Conservation (phyloP, 2,329 filamentous ascomycete species). For the Colletotrichum trifolii region DNA sequence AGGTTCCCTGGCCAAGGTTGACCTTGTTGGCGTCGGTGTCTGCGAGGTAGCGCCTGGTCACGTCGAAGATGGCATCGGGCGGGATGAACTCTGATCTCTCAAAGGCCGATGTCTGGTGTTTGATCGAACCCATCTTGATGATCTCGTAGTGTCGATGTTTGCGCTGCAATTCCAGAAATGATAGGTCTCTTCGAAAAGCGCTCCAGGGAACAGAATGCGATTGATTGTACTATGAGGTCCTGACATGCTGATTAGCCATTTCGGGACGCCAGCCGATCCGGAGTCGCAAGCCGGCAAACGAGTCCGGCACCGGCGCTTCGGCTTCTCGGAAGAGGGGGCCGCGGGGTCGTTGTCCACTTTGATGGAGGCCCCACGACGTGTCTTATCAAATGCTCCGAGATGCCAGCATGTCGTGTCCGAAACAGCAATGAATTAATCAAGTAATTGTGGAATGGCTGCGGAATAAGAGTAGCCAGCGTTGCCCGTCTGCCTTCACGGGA, state of each 20-base stretch:
- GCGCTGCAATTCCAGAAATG: not conserved
- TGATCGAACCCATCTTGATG: conserved; percentile 21
- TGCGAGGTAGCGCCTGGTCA: conserved; percentile 46
- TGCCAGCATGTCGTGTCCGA: not conserved
- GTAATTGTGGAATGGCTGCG: not conserved
- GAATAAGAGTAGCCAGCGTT: conserved; percentile 19
- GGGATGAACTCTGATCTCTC: conserved; percentile 41
- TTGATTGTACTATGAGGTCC: too few species aligned
- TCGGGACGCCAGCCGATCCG: conserved; percentile 29
- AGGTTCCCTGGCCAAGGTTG: conserved; percentile 52
- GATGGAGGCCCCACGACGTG: not conserved
- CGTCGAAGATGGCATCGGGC: conserved; percentile 48
- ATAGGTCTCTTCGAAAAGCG: too few species aligned
- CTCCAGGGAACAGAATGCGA: too few species aligned
- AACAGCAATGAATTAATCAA: not conserved
- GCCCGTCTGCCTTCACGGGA: not conserved
- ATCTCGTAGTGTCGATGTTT: not conserved
- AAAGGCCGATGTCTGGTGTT: conserved; percentile 37
- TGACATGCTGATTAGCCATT: not conserved
- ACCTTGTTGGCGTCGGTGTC: conserved; percentile 48
- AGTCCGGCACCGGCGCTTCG: conserved; percentile 29
- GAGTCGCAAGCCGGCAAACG: conserved; percentile 20
- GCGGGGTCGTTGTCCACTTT: conserved; percentile 23
- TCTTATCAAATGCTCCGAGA: conserved; percentile 28
- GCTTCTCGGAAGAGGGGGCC: conserved; percentile 21